Evolutionary conservation across 768 basidiomycete species (phyloP).

Genomic region (Guyanaporus albipodus): DNA sequence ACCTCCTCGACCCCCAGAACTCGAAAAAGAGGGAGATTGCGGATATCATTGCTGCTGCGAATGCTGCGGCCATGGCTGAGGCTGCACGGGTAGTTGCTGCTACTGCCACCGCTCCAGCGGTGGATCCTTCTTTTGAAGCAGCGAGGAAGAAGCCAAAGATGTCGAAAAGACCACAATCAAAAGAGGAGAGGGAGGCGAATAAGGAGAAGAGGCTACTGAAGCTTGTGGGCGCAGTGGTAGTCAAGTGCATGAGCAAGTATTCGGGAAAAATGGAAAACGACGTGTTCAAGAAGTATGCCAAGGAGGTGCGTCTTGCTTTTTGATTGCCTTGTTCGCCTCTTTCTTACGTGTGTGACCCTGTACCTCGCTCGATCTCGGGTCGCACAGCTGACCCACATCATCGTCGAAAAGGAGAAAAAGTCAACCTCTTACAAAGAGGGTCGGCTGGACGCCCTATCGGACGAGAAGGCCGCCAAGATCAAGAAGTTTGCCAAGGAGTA

Average conservation of each 20-base stretch:
- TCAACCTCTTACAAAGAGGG: conserved; percentile 72
- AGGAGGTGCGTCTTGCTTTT: conserved; percentile 60
- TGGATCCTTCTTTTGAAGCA: conserved; percentile 12
- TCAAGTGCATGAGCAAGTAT: conserved; percentile 91
- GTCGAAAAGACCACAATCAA: conserved; percentile 39
- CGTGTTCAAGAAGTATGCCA: conserved; percentile 90
- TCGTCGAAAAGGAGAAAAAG: conserved; percentile 96
- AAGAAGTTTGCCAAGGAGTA: conserved; percentile 93
- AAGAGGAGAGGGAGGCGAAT: conserved; percentile 59
- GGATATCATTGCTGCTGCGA: conserved; percentile 41
- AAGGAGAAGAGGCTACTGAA: conserved; percentile 83
- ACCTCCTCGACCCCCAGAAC: background rate
- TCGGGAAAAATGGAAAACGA: conserved; percentile 70
- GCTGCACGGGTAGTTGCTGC: conserved; percentile 29
- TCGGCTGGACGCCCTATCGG: conserved; percentile 69
- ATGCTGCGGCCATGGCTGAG: conserved; percentile 33
- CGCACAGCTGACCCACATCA: conserved; percentile 72
- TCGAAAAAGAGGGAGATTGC: conserved; percentile 31
- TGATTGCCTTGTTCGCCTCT: background rate
- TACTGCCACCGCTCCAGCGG: conserved; percentile 10
- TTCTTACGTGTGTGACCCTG: conserved; percentile 2
- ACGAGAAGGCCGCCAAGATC: conserved; percentile 86
- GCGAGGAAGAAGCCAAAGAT: conserved; percentile 27
- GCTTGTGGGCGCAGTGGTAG: conserved; percentile 85
- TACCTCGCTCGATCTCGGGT: conserved; percentile 1